Base-by-base conservation (phyloP, 129 eudicot genomes). In the Erigeron canadensis region DNA sequence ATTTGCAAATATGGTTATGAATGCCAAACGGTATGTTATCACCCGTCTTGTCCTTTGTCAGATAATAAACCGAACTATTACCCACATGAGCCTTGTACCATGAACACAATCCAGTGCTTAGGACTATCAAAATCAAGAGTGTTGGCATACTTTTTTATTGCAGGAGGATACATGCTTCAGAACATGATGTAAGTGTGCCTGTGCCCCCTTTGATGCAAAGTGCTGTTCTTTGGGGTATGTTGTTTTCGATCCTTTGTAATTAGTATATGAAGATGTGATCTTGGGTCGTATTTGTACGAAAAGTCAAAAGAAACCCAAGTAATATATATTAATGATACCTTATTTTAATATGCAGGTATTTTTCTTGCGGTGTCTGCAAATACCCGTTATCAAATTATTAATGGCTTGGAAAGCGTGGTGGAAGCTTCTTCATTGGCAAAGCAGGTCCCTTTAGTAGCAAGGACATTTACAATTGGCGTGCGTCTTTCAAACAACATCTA, bases 171-270 rank as follows among this genome's bases (percentile, higher is more conserved):
- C 87, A 79, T 73, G 83, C 84, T 56, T 94, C 97, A 19, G 97
- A 94, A 41, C 81, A 82, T 79, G 91, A 87, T 51, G 79, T 94
- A 47, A 95, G 86, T 43, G 93, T 94, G 63, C 98, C 98, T 43
- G 93, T 94, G 63, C 98, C 98, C 1, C 97, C 98, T 51, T 79
- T 94, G 51, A 65, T 87, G 78, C 82, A 87, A 83, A 94, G 96
- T 59, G 98, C 98, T 71, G 96, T 80, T 54, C 95, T 89, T 57
- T 94, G 98, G 98, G 98, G 97, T 94, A 90, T 38, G 84, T 78
- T 51, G 54, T 28, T 15, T 58, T 21, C 5, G 53, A 41, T 15
- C 47, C 56, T 46, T 17, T 6, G 9, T 3, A 5, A 15, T 21
- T 46, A 8, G 21, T 4, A 13, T 13, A 66, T 18, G 16, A 57